Evolutionary conservation across 345 rosid genomes (phyloP), one percentile per base, ranked within the genome.

Genomic region (Melastoma malabathricum): DNA sequence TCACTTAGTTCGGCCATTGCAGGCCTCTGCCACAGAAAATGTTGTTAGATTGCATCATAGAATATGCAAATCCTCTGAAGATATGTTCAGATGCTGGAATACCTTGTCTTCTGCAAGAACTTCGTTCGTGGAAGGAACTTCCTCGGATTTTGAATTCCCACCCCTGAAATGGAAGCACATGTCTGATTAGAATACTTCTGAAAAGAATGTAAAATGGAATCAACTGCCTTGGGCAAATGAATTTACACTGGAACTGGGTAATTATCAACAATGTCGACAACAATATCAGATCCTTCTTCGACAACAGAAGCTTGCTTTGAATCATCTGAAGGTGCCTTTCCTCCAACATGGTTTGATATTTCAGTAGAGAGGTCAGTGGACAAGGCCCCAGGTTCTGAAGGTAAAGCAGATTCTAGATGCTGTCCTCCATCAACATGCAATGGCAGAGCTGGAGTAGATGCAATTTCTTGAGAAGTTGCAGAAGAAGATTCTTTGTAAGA

Each of bases 371-470:
- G 63, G 14, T 52, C 52, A 52, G 61, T 71, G 55, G 65, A 63
- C 57, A 75, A 65, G 38, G 59, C 55, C 60, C 59, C 51, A 51
- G 46, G 19, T 19, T 20, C 29, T 41, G 19, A 27, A 54, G 22
- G 46, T 18, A 18, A 31, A 18, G 48, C 57, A 17, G 57, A 44
- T 23, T 54, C 57, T 19, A 31, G 31, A 27, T 27, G 31, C 31
- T 14, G 48, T 43, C 57, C 46, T 18, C 38, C 61, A 69, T 67
- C 62, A 63, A 60, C 58, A 57, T 80, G 80, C 14, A 50, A 69
- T 39, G 59, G 75, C 34, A 71, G 62, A 59, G 69, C 68, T 50
- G 83, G 86, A 66, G 81, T 81, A 46, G 79, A 79, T 41, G 72
- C 67, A 62, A 64, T 67, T 62, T 58, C 77, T 43, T 52, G 70